These are phyloP conservation scores for Miscanthus sacchariflorus DNA, from an alignment of 202 grass and related monocot species.

Conservation along the genomic window DNA sequence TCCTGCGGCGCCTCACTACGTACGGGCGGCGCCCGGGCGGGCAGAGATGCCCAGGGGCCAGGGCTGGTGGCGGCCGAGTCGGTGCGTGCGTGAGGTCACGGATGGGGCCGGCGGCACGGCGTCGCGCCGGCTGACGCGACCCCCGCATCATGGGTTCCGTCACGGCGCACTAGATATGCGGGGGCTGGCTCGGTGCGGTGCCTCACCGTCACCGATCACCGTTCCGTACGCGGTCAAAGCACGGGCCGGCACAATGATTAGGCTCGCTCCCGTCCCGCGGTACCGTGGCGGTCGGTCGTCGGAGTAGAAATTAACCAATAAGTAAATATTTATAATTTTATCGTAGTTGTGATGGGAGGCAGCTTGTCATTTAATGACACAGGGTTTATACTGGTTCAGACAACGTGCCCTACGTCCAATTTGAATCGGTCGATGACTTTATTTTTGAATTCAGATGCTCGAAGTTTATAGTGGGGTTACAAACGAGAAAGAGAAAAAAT, in stretches of 20 bases:
- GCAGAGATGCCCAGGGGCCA: not conserved
- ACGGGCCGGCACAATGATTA: not conserved
- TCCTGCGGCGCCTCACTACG: constrained; percentile 4
- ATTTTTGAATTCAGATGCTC: no score
- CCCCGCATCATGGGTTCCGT: constrained; percentile 34
- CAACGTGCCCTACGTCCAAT: no score
- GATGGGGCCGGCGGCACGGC: constrained; percentile 21
- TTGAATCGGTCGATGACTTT: no score
- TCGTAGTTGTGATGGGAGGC: no score
- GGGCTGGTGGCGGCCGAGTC: not conserved
- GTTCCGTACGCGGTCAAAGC: constrained; percentile 16
- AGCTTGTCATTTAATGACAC: no score
- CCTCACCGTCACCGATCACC: not conserved
- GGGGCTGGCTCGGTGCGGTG: no score
- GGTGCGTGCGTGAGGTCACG: constrained; percentile 33
- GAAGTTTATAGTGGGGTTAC: no score
- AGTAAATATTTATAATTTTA: no score
- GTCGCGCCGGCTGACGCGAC: constrained; percentile 37
- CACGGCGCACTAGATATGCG: constrained; percentile 36
- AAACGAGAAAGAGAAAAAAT: no score
- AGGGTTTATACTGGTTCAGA: no score
- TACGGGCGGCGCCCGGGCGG: not conserved
- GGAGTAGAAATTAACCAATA: no score
- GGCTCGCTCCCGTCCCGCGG: not conserved
- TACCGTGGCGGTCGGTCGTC: no score